Conservation (phyloP, 2,329 filamentous ascomycete species). For the Tolypocladium inflatum region DNA sequence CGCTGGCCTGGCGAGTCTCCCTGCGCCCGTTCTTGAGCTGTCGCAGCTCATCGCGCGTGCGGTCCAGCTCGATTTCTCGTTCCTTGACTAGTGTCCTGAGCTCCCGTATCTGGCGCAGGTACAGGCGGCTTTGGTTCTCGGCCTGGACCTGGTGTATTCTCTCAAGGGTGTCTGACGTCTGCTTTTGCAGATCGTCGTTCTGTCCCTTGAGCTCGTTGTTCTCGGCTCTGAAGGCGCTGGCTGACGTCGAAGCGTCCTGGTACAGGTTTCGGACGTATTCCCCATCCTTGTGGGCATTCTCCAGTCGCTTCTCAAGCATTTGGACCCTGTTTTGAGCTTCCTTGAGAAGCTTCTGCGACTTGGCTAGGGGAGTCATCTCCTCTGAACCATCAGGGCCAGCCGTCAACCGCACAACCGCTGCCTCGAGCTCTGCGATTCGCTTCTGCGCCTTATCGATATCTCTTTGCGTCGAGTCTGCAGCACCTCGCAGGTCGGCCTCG, state of each 20-base stretch:
- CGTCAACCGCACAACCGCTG: slow-evolving; percentile 18
- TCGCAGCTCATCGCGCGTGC: slow-evolving; percentile 38
- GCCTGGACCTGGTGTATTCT: slow-evolving; percentile 38
- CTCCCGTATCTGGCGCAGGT: slow-evolving; percentile 29
- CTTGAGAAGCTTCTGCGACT: slow-evolving; percentile 23
- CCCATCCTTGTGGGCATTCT: slow-evolving; percentile 35
- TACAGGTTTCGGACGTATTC: slow-evolving; percentile 51
- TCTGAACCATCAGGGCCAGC: slow-evolving; percentile 10
- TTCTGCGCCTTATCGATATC: slow-evolving; percentile 27
- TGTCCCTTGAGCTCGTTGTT: slow-evolving; percentile 34
- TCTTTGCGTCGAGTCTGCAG: slow-evolving; percentile 14
- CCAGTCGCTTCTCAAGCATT: slow-evolving; percentile 29
- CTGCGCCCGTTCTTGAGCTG: slow-evolving; percentile 38
- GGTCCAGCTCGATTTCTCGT: slow-evolving; percentile 40
- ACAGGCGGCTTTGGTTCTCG: slow-evolving; percentile 21
- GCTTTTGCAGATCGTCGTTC: slow-evolving; percentile 29
- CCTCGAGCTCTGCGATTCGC: slow-evolving; percentile 27
- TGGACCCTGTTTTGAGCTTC: slow-evolving; percentile 26
- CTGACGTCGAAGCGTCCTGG: slow-evolving; percentile 44
- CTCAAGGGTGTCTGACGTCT: slow-evolving; percentile 34
- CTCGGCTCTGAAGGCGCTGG: slow-evolving; percentile 33
- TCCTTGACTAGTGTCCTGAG: slow-evolving; percentile 35
- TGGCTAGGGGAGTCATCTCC: slow-evolving; percentile 16
- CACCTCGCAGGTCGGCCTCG: slow-evolving; percentile 18
- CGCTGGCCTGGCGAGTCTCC: slow-evolving; percentile 46